Evolutionary conservation across 225 moss, liverwort and hornwort genomes (phyloP), one percentile per base, ranked within the genome.

Genomic region (Climacium dendroides): DNA sequence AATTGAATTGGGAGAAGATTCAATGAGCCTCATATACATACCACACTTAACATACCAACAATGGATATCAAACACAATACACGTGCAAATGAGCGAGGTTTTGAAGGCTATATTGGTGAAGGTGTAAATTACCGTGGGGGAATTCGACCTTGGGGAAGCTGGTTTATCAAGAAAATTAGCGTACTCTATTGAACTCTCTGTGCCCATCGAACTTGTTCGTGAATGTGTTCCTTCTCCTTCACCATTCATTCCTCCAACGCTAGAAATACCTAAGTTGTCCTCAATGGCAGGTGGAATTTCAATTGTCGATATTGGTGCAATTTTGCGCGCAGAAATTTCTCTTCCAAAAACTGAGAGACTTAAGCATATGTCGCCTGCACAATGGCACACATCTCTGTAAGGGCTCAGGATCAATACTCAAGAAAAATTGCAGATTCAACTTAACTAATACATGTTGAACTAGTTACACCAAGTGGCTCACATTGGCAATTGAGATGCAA

Each of bases 361-460:
- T 83, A 97, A 87, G 84, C 91, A 87, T 78, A 97, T 93, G 54
- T 94, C 90, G 48, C 97, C 96, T 95, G 94, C 85, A 82, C 54
- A 89, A 71, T 48, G 28, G 63, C 52, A 88, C 15, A 25, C 47
- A 77, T 77, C 50, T 30, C 59, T 13, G 48, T 83, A 60, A 88
- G 69, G 30, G 28, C 23, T 39, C 77, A 83, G 57, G n/a, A 69
- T 83, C 59, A 30, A n/a, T 34, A 53, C 59, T 47, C 18, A 74
- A 82, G n/a, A 66, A 41, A 84, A 47, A 55, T 28, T 55, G 34
- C 55, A 64, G 13, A 35, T 71, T 75, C 25, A 64, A 82, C 28
- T 71, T 26, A 60, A 47, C n/a, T 35, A 7, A 69, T 69, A 58
- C 69, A 70, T 19, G 19, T 26, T 54, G n/a, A 79, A 69, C 57